phyloP scores from a whole-genome alignment of 2,329 filamentous ascomycete genomes.

The Exophiala sp. region DNA sequence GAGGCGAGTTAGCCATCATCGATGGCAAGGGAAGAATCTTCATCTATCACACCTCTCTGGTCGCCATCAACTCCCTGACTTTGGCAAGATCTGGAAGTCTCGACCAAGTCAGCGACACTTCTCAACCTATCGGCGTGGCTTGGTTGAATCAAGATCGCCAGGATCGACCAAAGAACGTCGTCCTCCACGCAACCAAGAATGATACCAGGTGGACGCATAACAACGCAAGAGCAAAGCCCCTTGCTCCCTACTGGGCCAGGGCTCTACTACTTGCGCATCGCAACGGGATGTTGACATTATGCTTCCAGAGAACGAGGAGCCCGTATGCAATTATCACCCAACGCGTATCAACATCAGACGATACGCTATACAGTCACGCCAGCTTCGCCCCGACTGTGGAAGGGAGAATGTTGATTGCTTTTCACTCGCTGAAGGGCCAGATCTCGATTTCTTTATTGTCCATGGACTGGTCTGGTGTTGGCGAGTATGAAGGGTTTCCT shows the following conservation, averaged over 20 bases:
- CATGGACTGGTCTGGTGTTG: constrained; percentile 35
- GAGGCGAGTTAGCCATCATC: constrained; percentile 76
- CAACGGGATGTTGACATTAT: constrained; percentile 68
- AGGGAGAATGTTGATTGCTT: constrained; percentile 24
- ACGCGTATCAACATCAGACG: constrained; percentile 7
- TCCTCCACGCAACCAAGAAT: constrained; percentile 53
- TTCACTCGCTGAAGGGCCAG: constrained; percentile 15
- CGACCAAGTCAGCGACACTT: constrained; percentile 71
- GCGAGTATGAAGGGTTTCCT: constrained; percentile 37
- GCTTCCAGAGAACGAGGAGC: constrained; percentile 71
- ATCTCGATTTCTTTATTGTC: constrained; percentile 22
- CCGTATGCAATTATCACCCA: constrained; percentile 64
- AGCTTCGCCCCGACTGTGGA: constrained; percentile 42
- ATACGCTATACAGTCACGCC: constrained; percentile 35
- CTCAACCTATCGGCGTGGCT: constrained; percentile 75
- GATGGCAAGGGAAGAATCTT: constrained; percentile 75
- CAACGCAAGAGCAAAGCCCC: constrained; percentile 60
- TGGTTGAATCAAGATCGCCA: constrained; percentile 68
- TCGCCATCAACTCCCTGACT: constrained; percentile 69
- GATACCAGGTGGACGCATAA: constrained; percentile 66
- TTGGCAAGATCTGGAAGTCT: constrained; percentile 59
- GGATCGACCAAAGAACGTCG: constrained; percentile 30
- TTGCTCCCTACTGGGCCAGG: constrained; percentile 70
- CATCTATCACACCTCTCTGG: constrained; percentile 64
- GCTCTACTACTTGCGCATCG: constrained; percentile 74